phyloP scores from a whole-genome alignment of 2,329 filamentous ascomycete species.

The Fusarium veterinarium region DNA sequence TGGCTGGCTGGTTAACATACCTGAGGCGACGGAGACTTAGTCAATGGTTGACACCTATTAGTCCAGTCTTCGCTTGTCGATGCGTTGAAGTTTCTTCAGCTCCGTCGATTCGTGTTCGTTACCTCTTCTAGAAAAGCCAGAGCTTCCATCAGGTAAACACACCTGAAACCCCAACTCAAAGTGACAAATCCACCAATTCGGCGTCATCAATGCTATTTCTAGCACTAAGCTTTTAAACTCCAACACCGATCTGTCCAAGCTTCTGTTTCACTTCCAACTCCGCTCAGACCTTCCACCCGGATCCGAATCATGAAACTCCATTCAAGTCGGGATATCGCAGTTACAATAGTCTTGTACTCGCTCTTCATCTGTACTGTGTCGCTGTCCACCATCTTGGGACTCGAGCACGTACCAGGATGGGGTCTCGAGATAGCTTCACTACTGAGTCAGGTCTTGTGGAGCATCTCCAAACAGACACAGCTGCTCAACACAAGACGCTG shows the following conservation, averaged over 20 bases:
- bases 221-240: neutral
- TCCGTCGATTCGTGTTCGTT: neutral
- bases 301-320: conserved; percentile 4
- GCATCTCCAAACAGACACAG: neutral
- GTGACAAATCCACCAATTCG: neutral
- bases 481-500: neutral
- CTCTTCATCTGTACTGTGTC: conserved; percentile 7
- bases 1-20: neutral
- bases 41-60: neutral
- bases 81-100: neutral
- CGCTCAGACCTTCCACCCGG: neutral
- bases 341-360: neutral
- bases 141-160: neutral
- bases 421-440: conserved; percentile 4
- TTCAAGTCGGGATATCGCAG: conserved; percentile 9
- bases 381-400: neutral
- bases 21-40: neutral
- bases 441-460: conserved; percentile 11
- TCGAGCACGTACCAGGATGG: conserved; percentile 18
- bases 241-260: neutral
- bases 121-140: neutral
- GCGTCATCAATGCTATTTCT: neutral
- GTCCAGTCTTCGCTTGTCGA: neutral
- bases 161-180: neutral
- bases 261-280: conserved; percentile 16